Evolutionary conservation across 495 filamentous ascomycete genomes (phyloP).

Genomic region (Talaromyces adpressus): DNA sequence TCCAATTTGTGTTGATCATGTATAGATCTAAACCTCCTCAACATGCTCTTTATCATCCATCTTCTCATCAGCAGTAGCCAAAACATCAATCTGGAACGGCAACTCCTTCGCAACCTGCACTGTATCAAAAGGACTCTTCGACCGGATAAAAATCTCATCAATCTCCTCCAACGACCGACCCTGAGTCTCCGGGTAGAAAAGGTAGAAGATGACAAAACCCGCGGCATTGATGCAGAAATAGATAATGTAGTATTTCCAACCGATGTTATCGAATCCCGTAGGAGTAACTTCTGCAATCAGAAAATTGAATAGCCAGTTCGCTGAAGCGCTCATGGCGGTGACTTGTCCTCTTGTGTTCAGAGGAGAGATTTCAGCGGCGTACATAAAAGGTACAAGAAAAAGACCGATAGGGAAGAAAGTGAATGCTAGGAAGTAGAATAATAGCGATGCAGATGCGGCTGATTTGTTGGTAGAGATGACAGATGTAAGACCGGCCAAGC

Average conservation of each 20-base stretch:
- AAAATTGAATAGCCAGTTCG: constrained; percentile 26
- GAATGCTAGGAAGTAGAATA: constrained; percentile 57
- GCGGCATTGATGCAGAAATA: constrained; percentile 56
- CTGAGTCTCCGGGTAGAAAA: constrained; percentile 60
- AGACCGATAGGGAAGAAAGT: constrained; percentile 62
- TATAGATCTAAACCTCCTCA: constrained; percentile 9
- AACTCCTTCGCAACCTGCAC: constrained; percentile 15
- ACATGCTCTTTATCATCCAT: background rate
- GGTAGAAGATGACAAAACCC: constrained; percentile 51
- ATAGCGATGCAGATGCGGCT: constrained; percentile 28
- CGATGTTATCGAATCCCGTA: constrained; percentile 51
- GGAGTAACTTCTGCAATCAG: constrained; percentile 57
- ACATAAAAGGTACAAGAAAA: constrained; percentile 58
- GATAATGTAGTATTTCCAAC: constrained; percentile 55
- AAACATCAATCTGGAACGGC: constrained; percentile 16
- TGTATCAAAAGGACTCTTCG: constrained; percentile 16
- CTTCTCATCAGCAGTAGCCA: constrained; percentile 11
- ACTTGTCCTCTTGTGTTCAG: constrained; percentile 53
- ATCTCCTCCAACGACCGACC: constrained; percentile 60
- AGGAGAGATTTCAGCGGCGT: constrained; percentile 59
- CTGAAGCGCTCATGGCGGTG: constrained; percentile 51
- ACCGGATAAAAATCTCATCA: constrained; percentile 56
- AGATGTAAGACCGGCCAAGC: constrained; percentile 35
- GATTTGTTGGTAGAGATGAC: constrained; percentile 20
- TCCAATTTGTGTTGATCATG: too few relatives aligned